Percentiles rank a stretch among this genome's conserved stretches.
Evolutionary conservation across 805 yeast species (phyloP).

Genomic region (Saturnispora dispora): DNA sequence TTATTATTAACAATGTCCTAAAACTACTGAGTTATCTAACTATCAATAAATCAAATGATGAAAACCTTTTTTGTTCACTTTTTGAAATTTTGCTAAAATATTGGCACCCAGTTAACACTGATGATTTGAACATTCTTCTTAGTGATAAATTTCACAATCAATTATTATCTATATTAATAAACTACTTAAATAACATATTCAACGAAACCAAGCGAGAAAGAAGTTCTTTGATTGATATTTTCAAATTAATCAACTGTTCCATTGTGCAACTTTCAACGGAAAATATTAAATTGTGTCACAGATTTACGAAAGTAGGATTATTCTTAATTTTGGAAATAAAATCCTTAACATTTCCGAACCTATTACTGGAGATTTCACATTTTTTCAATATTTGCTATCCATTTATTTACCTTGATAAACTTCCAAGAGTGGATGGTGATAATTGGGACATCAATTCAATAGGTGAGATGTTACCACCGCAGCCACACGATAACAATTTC

Average conservation of each 20-base stretch:
- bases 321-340: conserved; percentile 28
- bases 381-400: conserved; percentile 39
- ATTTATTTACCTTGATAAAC: conserved; percentile 24
- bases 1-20: conserved; percentile 13
- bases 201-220: conserved; percentile 18
- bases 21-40: conserved; percentile 13
- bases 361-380: conserved; percentile 35
- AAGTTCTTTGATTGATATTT: conserved; percentile 21
- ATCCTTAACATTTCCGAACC: conserved; percentile 32
- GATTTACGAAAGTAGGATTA: conserved; percentile 33
- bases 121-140: conserved; percentile 1
- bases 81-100: conserved; percentile 14
- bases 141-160: conserved; percentile 6
- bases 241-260: conserved; percentile 39
- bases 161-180: conserved; percentile 12
- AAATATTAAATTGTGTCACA: conserved; percentile 31
- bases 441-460: conserved; percentile 15
- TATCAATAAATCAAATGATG: conserved; percentile 12
- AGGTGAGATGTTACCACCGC: background rate
- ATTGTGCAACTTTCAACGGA: conserved; percentile 34
- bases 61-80: conserved; percentile 17
- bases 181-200: conserved; percentile 14
- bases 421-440: conserved; percentile 25
- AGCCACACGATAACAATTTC: background rate
- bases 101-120: conserved; percentile 16